A percentile compares a stretch with the other conserved stretches of the same genome.
phyloP scores from a whole-genome alignment of 2,329 filamentous ascomycete species.

The Penicillium freii region DNA sequence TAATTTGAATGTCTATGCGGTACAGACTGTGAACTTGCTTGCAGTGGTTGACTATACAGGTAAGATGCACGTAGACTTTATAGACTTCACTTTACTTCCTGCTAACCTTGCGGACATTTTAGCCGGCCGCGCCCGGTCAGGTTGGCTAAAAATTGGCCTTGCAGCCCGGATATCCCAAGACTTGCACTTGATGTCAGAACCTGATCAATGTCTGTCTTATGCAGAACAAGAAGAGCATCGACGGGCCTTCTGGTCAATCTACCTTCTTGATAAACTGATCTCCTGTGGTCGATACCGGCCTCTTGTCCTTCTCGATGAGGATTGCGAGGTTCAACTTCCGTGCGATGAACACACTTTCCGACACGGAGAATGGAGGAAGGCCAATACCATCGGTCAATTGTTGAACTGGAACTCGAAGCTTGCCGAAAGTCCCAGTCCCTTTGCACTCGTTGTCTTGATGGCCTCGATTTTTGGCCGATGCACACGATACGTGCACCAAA shows the following conservation, averaged over 20 bases:
- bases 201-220: constrained; percentile 14
- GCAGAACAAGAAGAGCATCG: constrained; percentile 31
- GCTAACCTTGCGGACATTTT: not conserved
- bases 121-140: constrained; percentile 34
- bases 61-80: constrained; percentile 15
- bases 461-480: constrained; percentile 36
- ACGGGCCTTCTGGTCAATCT: constrained; percentile 33
- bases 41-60: constrained; percentile 42
- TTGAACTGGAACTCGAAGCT: constrained; percentile 23
- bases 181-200: constrained; percentile 34
- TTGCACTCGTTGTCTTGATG: constrained; percentile 33
- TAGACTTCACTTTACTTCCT: not conserved
- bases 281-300: constrained; percentile 27
- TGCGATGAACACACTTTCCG: constrained; percentile 24
- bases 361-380: constrained; percentile 19
- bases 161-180: constrained; percentile 62
- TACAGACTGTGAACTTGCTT: constrained; percentile 41
- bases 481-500: constrained; percentile 30
- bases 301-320: constrained; percentile 23
- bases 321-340: constrained; percentile 29
- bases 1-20: constrained; percentile 33
- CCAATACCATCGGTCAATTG: constrained; percentile 23
- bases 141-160: constrained; percentile 40
- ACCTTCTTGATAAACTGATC: constrained; percentile 32
- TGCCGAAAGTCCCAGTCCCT: constrained; percentile 20